Evolutionary conservation across 768 basidiomycete species (phyloP).

Genomic region (Arthromyces matolae): DNA sequence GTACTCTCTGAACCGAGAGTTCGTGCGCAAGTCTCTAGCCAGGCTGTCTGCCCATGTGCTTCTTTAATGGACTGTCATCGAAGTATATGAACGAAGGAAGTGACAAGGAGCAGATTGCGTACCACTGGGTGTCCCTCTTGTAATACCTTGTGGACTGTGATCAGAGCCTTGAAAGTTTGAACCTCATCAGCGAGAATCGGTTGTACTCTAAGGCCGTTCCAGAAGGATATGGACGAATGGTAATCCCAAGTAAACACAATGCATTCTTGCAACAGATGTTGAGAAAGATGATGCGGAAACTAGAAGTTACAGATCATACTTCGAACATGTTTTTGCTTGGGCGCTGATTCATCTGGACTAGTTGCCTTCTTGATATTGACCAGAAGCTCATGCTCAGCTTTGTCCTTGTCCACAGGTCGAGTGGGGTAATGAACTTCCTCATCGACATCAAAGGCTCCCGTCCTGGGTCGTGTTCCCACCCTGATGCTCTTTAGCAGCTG

Average conservation of each 20-base stretch:
- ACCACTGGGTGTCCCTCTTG: constrained; percentile 98
- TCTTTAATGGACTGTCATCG: constrained; percentile 85
- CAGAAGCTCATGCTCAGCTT: constrained; percentile 90
- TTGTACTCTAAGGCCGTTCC: constrained; percentile 95
- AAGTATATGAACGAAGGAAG: constrained; percentile 2
- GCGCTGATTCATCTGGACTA: constrained; percentile 89
- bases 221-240: constrained; percentile 95
- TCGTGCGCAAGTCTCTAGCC: constrained; percentile 95
- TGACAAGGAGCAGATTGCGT: constrained; percentile 18
- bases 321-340: constrained; percentile 99
- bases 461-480: constrained; percentile 37
- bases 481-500: constrained; percentile 20
- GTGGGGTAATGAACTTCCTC: constrained; percentile 93
- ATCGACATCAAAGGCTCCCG: constrained; percentile 61
- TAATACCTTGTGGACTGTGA: constrained; percentile 94
- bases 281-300: not conserved
- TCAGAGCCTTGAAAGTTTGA: constrained; percentile 97
- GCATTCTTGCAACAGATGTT: constrained; percentile 57
- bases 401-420: constrained; percentile 97
- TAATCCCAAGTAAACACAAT: constrained; percentile 99
- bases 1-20: constrained; percentile 77
- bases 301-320: constrained; percentile 52
- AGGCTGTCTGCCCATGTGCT: constrained; percentile 93
- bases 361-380: constrained; percentile 99
- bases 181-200: constrained; percentile 97